These are phyloP conservation scores for Aphanoascus verrucosus DNA, from an alignment of 2,329 filamentous ascomycete species.

Conservation along the genomic window DNA sequence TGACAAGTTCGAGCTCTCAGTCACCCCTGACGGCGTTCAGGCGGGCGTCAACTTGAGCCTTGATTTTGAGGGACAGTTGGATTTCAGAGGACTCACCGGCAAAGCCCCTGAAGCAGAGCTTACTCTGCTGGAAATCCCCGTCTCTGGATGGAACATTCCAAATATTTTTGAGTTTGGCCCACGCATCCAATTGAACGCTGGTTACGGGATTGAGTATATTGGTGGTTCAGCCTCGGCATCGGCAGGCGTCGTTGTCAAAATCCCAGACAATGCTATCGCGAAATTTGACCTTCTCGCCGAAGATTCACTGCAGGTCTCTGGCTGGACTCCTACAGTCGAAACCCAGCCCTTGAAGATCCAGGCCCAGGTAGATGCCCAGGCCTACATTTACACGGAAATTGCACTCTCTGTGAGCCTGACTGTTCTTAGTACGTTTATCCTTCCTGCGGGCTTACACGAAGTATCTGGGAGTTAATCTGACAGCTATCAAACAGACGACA, in stretches of 20 bases:
- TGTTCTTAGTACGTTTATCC: slow-evolving; percentile 4
- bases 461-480: neutral
- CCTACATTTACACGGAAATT: slow-evolving; percentile 8
- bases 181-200: slow-evolving; percentile 9
- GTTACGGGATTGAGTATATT: slow-evolving; percentile 9
- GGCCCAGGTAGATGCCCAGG: slow-evolving; percentile 9
- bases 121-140: slow-evolving; percentile 6
- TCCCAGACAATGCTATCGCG: slow-evolving; percentile 9
- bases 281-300: slow-evolving; percentile 9
- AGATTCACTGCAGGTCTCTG: slow-evolving; percentile 7
- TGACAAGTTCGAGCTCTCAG: slow-evolving; percentile 10
- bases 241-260: slow-evolving; percentile 6
- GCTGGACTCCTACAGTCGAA: slow-evolving; percentile 8
- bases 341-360: slow-evolving; percentile 6
- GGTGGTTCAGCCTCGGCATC: slow-evolving; percentile 4
- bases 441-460: neutral
- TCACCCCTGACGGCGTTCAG: slow-evolving; percentile 3
- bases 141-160: slow-evolving; percentile 12
- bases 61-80: slow-evolving; percentile 5
- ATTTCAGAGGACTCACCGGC: neutral
- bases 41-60: slow-evolving; percentile 4
- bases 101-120: slow-evolving; percentile 1
- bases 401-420: slow-evolving; percentile 9
- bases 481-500: slow-evolving; percentile 7
- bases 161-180: slow-evolving; percentile 10